Conservation (phyloP, 2,329 filamentous ascomycete genomes). For the Colletotrichum viniferum region DNA sequence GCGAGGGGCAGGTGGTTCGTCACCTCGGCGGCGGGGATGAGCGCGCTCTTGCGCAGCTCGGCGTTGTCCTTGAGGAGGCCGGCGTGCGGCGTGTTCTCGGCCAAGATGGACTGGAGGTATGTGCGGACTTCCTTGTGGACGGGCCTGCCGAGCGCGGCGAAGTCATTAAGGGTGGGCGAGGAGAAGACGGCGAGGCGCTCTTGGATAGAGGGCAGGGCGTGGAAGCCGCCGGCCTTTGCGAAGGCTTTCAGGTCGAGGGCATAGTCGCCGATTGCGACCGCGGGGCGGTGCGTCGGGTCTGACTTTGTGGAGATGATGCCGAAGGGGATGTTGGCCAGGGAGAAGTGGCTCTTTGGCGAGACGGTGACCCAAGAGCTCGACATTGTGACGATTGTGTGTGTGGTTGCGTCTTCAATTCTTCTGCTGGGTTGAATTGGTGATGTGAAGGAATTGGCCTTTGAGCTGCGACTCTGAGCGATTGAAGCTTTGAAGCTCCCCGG, state of each 20-base stretch:
- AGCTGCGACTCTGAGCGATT: neutral
- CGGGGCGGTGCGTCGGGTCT: slow-evolving; percentile 63
- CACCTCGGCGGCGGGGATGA: slow-evolving; percentile 47
- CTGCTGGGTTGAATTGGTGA: neutral
- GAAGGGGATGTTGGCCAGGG: slow-evolving; percentile 81
- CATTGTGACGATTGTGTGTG: neutral
- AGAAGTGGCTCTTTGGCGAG: slow-evolving; percentile 59
- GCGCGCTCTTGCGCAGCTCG: slow-evolving; percentile 29
- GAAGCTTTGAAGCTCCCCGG: neutral
- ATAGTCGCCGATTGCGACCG: slow-evolving; percentile 74
- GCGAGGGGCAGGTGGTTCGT: slow-evolving; percentile 74
- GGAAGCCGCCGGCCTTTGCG: slow-evolving; percentile 47
- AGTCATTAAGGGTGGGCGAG: slow-evolving; percentile 68
- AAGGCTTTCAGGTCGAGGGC: slow-evolving; percentile 73
- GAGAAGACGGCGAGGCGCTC: slow-evolving; percentile 27
- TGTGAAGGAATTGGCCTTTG: neutral
- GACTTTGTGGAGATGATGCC: slow-evolving; percentile 74
- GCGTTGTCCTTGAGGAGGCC: slow-evolving; percentile 40
- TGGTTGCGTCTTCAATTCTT: neutral
- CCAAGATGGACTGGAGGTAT: slow-evolving; percentile 67
- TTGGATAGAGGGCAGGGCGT: slow-evolving; percentile 26
- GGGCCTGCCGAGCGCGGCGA: slow-evolving; percentile 72
- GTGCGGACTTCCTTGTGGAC: slow-evolving; percentile 73
- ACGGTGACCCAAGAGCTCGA: slow-evolving; percentile 32
- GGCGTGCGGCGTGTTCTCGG: slow-evolving; percentile 53